These are phyloP conservation scores for Goffeauzyma gilvescens DNA, from an alignment of 768 basidiomycete species.

Conservation along the genomic window DNA sequence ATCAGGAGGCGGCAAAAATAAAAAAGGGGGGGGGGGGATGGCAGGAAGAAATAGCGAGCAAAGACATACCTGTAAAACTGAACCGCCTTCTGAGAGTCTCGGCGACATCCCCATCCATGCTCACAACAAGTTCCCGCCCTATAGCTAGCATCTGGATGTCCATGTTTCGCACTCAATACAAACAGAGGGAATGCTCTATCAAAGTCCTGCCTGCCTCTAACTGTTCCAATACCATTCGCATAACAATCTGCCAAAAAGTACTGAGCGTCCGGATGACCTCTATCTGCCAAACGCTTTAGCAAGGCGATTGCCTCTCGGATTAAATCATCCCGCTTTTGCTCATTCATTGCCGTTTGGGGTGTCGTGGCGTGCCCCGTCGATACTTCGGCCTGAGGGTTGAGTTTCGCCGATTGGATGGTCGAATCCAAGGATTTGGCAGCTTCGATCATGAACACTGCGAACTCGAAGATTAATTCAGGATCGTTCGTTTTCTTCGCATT, in stretches of 20 bases:
- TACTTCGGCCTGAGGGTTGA: constrained; percentile 57
- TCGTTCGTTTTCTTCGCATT: constrained; percentile 99
- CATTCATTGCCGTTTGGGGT: constrained; percentile 13
- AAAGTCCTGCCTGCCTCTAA: constrained; percentile 79
- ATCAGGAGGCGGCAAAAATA: neutral
- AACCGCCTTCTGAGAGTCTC: constrained; percentile 76
- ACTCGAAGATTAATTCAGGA: constrained; percentile 92
- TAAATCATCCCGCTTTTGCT: constrained; percentile 46
- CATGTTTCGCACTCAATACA: constrained; percentile 87
- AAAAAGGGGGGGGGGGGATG: too few relatives aligned
- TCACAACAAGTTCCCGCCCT: constrained; percentile 95
- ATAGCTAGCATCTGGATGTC: constrained; percentile 85
- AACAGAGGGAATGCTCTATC: constrained; percentile 93
- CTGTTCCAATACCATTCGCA: constrained; percentile 90
- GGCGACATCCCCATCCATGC: constrained; percentile 93
- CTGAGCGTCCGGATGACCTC: constrained; percentile 83
- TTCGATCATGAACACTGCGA: constrained; percentile 97
- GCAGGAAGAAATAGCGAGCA: neutral
- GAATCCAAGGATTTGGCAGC: constrained; percentile 71
- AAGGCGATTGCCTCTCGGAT: constrained; percentile 69
- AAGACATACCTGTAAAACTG: constrained; percentile 51
- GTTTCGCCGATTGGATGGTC: too few relatives aligned
- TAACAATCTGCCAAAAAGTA: constrained; percentile 98
- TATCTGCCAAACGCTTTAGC: constrained; percentile 75
- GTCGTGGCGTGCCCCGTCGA: constrained; percentile 36